Evolutionary conservation across 441 rosid genomes (phyloP).

Genomic region (Manihot esculenta): DNA sequence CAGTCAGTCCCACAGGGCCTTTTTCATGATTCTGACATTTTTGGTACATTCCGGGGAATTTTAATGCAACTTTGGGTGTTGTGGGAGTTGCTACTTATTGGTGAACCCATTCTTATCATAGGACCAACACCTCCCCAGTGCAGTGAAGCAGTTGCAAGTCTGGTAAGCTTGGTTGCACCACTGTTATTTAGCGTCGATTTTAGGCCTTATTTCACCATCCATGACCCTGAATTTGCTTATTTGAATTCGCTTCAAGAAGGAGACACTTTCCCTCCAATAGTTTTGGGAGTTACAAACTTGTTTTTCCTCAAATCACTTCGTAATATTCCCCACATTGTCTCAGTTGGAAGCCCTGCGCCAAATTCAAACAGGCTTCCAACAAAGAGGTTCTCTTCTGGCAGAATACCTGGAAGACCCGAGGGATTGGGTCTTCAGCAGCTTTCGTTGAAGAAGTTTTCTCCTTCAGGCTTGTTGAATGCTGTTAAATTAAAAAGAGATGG

Average conservation of each 20-base stretch:
- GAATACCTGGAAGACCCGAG: slow-evolving; percentile 63
- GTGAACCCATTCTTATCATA: slow-evolving; percentile 90
- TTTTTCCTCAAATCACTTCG: slow-evolving; percentile 96
- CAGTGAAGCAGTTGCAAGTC: slow-evolving; percentile 95
- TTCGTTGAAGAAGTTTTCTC: slow-evolving; percentile 82
- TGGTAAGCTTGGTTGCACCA: slow-evolving; percentile 93
- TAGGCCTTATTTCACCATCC: slow-evolving; percentile 98
- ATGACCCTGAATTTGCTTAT: slow-evolving; percentile 76
- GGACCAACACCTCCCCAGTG: slow-evolving; percentile 98
- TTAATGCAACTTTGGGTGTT: slow-evolving; percentile 86
- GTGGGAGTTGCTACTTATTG: slow-evolving; percentile 93
- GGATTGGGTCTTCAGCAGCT: slow-evolving; percentile 79
- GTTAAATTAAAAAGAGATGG: slow-evolving; percentile 93
- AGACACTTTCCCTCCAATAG: slow-evolving; percentile 78
- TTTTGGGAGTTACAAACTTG: slow-evolving; percentile 93
- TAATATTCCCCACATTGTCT: slow-evolving; percentile 82
- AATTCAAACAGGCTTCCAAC: slow-evolving; percentile 59
- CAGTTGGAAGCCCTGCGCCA: slow-evolving; percentile 79
- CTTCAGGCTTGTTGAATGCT: slow-evolving; percentile 73
- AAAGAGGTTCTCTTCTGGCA: slow-evolving; percentile 59
- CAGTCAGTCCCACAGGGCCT: slow-evolving; percentile 95
- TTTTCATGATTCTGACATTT: slow-evolving; percentile 92
- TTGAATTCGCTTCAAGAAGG: slow-evolving; percentile 74
- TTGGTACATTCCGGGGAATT: slow-evolving; percentile 78
- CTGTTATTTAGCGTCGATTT: slow-evolving; percentile 83